Evolutionary conservation across 768 basidiomycete species (phyloP).

Genomic region (Lentinula sp.): DNA sequence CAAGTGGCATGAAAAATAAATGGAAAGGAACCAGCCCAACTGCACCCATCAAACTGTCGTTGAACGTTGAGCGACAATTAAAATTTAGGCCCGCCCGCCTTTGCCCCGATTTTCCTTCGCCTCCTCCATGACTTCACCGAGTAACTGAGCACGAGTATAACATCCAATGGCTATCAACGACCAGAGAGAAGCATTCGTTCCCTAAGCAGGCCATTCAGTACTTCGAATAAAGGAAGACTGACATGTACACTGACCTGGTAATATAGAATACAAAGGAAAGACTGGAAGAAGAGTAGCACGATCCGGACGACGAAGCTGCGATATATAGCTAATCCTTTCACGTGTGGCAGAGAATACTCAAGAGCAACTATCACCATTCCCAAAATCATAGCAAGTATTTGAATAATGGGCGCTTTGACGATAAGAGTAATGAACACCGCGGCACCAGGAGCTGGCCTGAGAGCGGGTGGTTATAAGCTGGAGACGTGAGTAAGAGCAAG

Average conservation of each 20-base stretch:
- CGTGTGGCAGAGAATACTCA: conserved; percentile 62
- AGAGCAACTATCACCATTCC: conserved; percentile 55
- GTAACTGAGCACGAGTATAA: conserved; percentile 59
- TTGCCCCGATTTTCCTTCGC: conserved; percentile 59
- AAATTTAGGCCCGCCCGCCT: conserved; percentile 46
- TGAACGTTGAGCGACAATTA: conserved; percentile 9
- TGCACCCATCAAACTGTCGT: not conserved
- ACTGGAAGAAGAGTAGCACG: conserved; percentile 58
- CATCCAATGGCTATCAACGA: conserved; percentile 65
- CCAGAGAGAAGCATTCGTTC: conserved; percentile 79
- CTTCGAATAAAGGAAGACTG: not conserved
- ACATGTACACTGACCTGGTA: conserved; percentile 57
- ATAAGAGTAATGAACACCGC: conserved; percentile 67
- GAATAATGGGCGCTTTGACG: conserved; percentile 73
- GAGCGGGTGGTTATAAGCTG: not conserved
- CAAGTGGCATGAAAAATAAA: not conserved
- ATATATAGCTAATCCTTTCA: conserved; percentile 52
- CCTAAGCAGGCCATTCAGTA: conserved; percentile 37
- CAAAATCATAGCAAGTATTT: conserved; percentile 57
- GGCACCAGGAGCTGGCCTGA: conserved; percentile 53
- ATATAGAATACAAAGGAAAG: conserved; percentile 56
- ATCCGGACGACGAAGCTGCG: conserved; percentile 61
- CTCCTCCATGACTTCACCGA: conserved; percentile 66
- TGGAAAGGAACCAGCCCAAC: conserved; percentile 19
- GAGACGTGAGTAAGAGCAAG: not conserved